These are phyloP conservation scores for Pleurotus tuber-regium DNA, from an alignment of 768 basidiomycete species.

Conservation along the genomic window DNA sequence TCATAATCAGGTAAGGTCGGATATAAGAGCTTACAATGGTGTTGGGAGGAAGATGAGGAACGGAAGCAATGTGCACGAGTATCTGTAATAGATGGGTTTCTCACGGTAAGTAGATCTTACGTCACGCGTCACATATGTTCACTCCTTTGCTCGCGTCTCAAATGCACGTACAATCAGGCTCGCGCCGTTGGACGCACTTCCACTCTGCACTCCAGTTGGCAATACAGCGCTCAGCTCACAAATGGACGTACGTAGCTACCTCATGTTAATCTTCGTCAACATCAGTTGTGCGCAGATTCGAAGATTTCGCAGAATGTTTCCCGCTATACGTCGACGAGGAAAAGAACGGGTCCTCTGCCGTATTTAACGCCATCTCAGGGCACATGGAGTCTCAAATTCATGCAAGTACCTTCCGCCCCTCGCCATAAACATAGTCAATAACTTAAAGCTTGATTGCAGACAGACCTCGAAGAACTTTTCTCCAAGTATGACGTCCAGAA, in stretches of 20 bases:
- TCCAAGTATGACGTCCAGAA: conserved; percentile 64
- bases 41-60: too few relatives aligned
- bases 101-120: conserved; percentile 4
- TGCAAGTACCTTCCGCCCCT: conserved; percentile 6
- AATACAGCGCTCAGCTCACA: conserved; percentile 51
- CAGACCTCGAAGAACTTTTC: conserved; percentile 67
- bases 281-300: conserved; percentile 44
- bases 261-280: not conserved
- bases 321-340: conserved; percentile 65
- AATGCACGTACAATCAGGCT: conserved; percentile 48
- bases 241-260: conserved; percentile 51
- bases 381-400: conserved; percentile 50
- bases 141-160: conserved; percentile 9
- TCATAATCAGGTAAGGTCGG: too few relatives aligned
- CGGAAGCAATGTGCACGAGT: too few relatives aligned
- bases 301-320: conserved; percentile 65
- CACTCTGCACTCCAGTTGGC: conserved; percentile 56
- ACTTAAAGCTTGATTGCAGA: conserved; percentile 31
- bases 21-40: too few relatives aligned
- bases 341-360: conserved; percentile 56
- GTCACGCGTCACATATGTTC: conserved; percentile 9
- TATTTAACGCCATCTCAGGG: conserved; percentile 64
- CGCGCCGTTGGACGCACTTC: conserved; percentile 55
- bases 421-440: conserved; percentile 4
- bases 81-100: not conserved